Evolutionary conservation across 164 flowering plant species (phyloP).

Genomic region (Aristolochia fimbriata): DNA sequence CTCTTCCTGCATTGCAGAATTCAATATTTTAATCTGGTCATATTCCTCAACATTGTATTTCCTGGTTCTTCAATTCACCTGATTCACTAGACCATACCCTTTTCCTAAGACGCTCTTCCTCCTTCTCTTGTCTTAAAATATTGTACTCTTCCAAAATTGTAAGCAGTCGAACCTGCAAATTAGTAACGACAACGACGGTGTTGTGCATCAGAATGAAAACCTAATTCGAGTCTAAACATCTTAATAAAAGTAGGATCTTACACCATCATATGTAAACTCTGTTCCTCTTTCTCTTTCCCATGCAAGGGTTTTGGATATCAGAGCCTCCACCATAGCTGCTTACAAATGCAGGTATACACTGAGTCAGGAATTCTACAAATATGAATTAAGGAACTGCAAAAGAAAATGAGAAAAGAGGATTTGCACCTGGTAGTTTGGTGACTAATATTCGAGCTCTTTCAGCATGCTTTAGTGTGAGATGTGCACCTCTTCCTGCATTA

Average conservation of each 20-base stretch:
- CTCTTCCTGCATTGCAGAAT: constrained; percentile 52
- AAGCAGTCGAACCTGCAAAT: constrained; percentile 55
- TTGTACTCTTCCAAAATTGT: constrained; percentile 82
- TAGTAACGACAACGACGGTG: background rate
- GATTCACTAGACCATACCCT: constrained; percentile 31
- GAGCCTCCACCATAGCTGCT: constrained; percentile 55
- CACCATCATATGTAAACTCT: constrained; percentile 61
- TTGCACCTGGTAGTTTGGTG: constrained; percentile 59
- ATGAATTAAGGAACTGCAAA: background rate
- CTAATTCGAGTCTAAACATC: background rate
- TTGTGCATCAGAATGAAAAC: background rate
- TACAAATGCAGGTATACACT: background rate
- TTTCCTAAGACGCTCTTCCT: constrained; percentile 66
- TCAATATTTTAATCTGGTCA: too few species aligned
- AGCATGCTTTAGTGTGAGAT: constrained; percentile 64
- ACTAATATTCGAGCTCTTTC: constrained; percentile 67
- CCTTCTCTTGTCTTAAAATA: constrained; percentile 66
- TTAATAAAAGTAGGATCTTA: constrained; percentile 20
- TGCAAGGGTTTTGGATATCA: constrained; percentile 32
- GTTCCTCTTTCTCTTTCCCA: constrained; percentile 59
- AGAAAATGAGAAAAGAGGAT: background rate
- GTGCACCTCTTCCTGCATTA: constrained; percentile 72
- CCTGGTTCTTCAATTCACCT: too few species aligned
- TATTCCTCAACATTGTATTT: background rate
- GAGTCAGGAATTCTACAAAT: background rate